A percentile compares a stretch with the other conserved stretches of the same genome.
Evolutionary conservation across 164 flowering plant genomes (phyloP).

Genomic region (Saururus chinensis): DNA sequence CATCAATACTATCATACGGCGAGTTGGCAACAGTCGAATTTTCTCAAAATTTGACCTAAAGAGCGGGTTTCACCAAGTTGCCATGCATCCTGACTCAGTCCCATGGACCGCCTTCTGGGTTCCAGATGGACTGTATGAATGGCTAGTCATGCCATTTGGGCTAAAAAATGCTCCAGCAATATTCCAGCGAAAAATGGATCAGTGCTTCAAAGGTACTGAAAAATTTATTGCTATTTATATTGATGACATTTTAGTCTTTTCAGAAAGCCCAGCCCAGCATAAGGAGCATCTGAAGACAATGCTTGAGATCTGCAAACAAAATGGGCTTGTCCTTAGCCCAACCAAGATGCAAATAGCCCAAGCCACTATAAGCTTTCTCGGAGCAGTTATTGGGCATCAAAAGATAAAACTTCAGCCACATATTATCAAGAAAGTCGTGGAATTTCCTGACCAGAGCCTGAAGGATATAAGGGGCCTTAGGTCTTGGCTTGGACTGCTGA

Average conservation of each 20-base stretch:
- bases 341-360: conserved; percentile 7
- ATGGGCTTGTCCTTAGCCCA: conserved; percentile 9
- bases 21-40: not conserved
- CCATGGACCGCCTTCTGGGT: conserved; percentile 5
- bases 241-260: conserved; percentile 13
- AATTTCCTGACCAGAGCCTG: not conserved
- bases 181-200: conserved; percentile 14
- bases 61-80: conserved; percentile 5
- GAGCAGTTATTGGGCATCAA: conserved; percentile 1
- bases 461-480: not conserved
- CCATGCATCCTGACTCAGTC: conserved; percentile 4
- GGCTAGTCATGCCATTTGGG: conserved; percentile 10
- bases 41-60: conserved; percentile 7
- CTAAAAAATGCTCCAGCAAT: conserved; percentile 6
- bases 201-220: conserved; percentile 7
- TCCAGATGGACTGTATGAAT: conserved; percentile 4
- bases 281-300: conserved; percentile 1
- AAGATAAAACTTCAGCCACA: conserved; percentile 6
- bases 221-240: conserved; percentile 7
- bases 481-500: conserved; percentile 6
- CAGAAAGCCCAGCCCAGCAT: conserved; percentile 1
- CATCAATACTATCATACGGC: conserved; percentile 5
- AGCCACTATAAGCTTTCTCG: not conserved
- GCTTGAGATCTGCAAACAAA: conserved; percentile 1
- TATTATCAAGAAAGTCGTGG: conserved; percentile 2